Evolutionary conservation across 192 early-diverging fungal genomes (phyloP).

Genomic region (Backusella liffmaniae): DNA sequence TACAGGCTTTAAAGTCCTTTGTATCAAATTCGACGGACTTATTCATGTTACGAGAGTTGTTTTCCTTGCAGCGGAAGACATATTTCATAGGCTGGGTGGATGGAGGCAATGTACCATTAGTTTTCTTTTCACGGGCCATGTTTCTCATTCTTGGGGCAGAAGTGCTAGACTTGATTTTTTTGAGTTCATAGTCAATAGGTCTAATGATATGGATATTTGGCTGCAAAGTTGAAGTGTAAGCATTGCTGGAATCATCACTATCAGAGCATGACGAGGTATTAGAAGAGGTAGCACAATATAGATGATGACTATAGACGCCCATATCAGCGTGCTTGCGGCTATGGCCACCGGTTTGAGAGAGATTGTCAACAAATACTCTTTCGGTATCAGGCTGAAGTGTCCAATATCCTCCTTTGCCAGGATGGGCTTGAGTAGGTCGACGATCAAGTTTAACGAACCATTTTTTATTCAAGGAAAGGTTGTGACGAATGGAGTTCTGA

Average conservation of each 20-base stretch:
- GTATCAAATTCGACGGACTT: background rate
- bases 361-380: constrained; percentile 30
- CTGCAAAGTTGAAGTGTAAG: background rate
- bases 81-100: background rate
- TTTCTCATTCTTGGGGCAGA: constrained; percentile 14
- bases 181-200: constrained; percentile 5
- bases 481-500: constrained; percentile 88
- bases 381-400: constrained; percentile 39
- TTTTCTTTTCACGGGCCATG: background rate
- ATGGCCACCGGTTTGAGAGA: constrained; percentile 27
- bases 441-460: constrained; percentile 76
- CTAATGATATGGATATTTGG: constrained; percentile 2
- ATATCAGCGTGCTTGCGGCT: constrained; percentile 27
- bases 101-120: background rate
- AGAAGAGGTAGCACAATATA: background rate
- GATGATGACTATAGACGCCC: constrained; percentile 7
- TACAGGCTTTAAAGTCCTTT: background rate
- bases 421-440: constrained; percentile 53
- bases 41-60: background rate
- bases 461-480: constrained; percentile 76
- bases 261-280: background rate
- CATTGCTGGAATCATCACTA: background rate
- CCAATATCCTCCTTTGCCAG: constrained; percentile 72
- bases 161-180: background rate
- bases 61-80: background rate